Percentiles rank a stretch among this genome's conserved stretches.
Conservation (phyloP, 371 early-diverging fungal species). For the Thermomucor indicae-seudaticae region DNA sequence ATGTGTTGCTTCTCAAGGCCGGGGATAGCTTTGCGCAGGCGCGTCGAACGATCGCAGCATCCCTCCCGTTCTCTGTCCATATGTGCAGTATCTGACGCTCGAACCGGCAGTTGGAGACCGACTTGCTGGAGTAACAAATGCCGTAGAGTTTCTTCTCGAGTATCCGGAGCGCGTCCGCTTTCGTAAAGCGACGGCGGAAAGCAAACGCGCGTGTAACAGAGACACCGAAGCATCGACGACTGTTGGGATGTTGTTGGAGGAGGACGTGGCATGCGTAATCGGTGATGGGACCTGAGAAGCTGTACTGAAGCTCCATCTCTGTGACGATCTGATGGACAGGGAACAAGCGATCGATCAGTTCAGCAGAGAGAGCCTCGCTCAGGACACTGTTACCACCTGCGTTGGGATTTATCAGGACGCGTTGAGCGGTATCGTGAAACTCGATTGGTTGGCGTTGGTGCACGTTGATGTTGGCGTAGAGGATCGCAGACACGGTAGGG, state of each 20-base stretch:
- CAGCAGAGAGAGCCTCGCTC: constrained; percentile 53
- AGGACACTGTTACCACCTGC: constrained; percentile 51
- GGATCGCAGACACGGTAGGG: constrained; percentile 6
- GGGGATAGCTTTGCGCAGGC: constrained; percentile 9
- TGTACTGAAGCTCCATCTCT: constrained; percentile 50
- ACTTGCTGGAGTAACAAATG: constrained; percentile 29
- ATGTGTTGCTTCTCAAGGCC: constrained; percentile 10
- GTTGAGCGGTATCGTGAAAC: constrained; percentile 11
- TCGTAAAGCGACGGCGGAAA: constrained; percentile 30
- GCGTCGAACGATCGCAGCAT: constrained; percentile 17
- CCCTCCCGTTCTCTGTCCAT: constrained; percentile 48
- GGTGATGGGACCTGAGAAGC: constrained; percentile 45
- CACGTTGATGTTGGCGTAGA: constrained; percentile 20
- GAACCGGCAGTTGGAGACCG: constrained; percentile 31
- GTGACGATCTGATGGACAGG: constrained; percentile 44
- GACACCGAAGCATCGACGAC: too few relatives aligned
- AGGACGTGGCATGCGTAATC: constrained; percentile 48
- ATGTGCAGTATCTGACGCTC: constrained; percentile 55
- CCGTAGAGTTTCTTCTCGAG: constrained; percentile 43
- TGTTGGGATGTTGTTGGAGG: too few relatives aligned
- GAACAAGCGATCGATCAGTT: constrained; percentile 44
- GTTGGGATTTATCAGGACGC: constrained; percentile 39
- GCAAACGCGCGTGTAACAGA: constrained; percentile 57
- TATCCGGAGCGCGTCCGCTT: constrained; percentile 35
- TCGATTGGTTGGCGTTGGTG: neutral